phyloP scores from a whole-genome alignment of 176 grass and related monocot genomes.

The Tillandsia leiboldiana region DNA sequence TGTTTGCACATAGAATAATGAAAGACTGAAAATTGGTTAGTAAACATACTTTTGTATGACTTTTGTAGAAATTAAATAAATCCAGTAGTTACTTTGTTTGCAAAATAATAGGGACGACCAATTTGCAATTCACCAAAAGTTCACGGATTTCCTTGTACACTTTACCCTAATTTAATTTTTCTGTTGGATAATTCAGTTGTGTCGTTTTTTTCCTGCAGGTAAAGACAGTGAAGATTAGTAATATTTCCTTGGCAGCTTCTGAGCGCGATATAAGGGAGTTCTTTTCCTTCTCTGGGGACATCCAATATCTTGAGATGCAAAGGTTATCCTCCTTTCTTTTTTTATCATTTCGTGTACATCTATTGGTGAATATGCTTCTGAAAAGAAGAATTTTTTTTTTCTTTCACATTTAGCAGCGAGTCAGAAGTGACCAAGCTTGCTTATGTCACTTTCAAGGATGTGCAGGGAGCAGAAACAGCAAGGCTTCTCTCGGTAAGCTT shows the following conservation, averaged over 20 bases:
- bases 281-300: conserved; percentile 93
- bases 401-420: conserved; percentile 46
- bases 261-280: conserved; percentile 91
- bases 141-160: background rate
- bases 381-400: background rate
- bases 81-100: too few species aligned
- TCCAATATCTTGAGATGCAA: conserved; percentile 93
- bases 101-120: too few species aligned
- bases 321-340: conserved; percentile 34
- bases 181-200: background rate
- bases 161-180: background rate
- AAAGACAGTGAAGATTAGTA: conserved; percentile 81
- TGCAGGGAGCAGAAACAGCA: conserved; percentile 90
- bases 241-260: conserved; percentile 67
- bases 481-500: conserved; percentile 75
- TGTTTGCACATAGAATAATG: too few species aligned
- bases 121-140: background rate
- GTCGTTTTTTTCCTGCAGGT: conserved; percentile 29
- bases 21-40: too few species aligned
- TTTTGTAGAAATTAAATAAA: too few species aligned
- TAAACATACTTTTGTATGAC: too few species aligned
- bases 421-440: conserved; percentile 80
- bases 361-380: conserved; percentile 15
- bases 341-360: conserved; percentile 7
- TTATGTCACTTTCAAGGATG: conserved; percentile 87